A percentile compares a stretch with the other conserved stretches of the same genome.
Conservation (phyloP, 2,329 filamentous ascomycete species). For the Diaporthe vexans region DNA sequence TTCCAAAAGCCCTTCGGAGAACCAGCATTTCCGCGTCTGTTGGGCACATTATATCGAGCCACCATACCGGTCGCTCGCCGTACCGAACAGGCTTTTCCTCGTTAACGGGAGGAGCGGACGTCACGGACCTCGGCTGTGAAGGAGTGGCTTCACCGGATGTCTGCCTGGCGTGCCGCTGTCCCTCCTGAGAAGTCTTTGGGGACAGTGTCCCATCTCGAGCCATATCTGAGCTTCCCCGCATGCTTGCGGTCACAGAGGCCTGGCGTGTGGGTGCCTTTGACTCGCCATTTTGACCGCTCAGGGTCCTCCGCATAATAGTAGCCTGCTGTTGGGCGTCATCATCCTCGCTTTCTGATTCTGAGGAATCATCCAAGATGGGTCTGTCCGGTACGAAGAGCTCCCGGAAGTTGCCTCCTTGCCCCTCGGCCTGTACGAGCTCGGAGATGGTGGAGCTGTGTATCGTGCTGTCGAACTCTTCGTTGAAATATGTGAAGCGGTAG, state of each 20-base stretch:
- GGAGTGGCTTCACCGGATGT: conserved; percentile 66
- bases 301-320: conserved; percentile 39
- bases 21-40: conserved; percentile 97
- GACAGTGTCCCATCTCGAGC: conserved; percentile 48
- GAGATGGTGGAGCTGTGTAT: conserved; percentile 97
- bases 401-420: conserved; percentile 78
- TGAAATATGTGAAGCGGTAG: conserved; percentile 98
- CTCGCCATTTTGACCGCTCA: conserved; percentile 43
- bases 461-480: conserved; percentile 95
- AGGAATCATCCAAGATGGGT: conserved; percentile 79
- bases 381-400: conserved; percentile 94
- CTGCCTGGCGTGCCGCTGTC: conserved; percentile 48
- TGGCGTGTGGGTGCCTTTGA: conserved; percentile 40
- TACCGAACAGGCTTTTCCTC: conserved; percentile 59
- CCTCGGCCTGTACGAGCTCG: conserved; percentile 82
- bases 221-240: conserved; percentile 38
- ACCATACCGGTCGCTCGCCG: conserved; percentile 93
- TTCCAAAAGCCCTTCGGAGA: conserved; percentile 91
- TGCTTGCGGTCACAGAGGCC: conserved; percentile 48
- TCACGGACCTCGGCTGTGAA: conserved; percentile 56
- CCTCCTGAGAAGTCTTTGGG: conserved; percentile 42
- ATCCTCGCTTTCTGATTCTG: conserved; percentile 75
- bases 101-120: conserved; percentile 47
- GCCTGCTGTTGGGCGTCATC: conserved; percentile 54
- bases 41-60: conserved; percentile 92